phyloP scores from a whole-genome alignment of 768 basidiomycete species.

The Amanita fuliginea region DNA sequence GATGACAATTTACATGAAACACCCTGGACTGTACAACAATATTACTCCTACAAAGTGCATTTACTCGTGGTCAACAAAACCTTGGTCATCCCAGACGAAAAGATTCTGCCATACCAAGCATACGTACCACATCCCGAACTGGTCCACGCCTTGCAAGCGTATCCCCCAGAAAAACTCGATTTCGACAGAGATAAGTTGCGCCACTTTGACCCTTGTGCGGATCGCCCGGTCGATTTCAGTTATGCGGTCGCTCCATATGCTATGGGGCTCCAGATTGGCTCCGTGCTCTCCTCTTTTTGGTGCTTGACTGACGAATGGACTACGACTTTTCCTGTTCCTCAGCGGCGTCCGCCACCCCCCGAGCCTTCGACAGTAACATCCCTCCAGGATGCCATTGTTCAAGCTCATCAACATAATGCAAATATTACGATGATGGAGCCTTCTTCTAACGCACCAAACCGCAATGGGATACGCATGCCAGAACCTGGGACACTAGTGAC shows the following conservation, averaged over 20 bases:
- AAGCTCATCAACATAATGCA: slow-evolving; percentile 32
- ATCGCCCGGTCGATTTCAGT: slow-evolving; percentile 24
- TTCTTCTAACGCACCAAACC: not conserved
- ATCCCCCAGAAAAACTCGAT: slow-evolving; percentile 32
- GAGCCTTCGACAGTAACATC: slow-evolving; percentile 13
- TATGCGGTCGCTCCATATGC: slow-evolving; percentile 55
- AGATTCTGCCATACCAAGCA: slow-evolving; percentile 68
- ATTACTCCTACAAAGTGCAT: slow-evolving; percentile 54
- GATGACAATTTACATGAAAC: slow-evolving; percentile 11
- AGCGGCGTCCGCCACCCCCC: slow-evolving; percentile 8
- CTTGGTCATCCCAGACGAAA: slow-evolving; percentile 38
- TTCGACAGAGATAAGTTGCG: slow-evolving; percentile 28
- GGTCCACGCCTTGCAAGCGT: slow-evolving; percentile 34
- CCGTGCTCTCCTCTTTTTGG: slow-evolving; percentile 54
- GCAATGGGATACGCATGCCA: not conserved
- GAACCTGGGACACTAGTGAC: slow-evolving; percentile 10
- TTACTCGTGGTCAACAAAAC: slow-evolving; percentile 47
- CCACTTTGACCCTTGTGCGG: slow-evolving; percentile 42
- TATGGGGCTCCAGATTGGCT: slow-evolving; percentile 62
- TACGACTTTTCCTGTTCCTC: slow-evolving; percentile 33
- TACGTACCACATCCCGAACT: slow-evolving; percentile 44
- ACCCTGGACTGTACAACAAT: slow-evolving; percentile 53
- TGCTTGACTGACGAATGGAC: slow-evolving; percentile 60
- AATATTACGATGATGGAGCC: slow-evolving; percentile 4
- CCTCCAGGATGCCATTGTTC: slow-evolving; percentile 34